A percentile compares a stretch with the other conserved stretches of the same genome.
Evolutionary conservation across 192 early-diverging fungal species (phyloP).

Genomic region (Podila minutissima): DNA sequence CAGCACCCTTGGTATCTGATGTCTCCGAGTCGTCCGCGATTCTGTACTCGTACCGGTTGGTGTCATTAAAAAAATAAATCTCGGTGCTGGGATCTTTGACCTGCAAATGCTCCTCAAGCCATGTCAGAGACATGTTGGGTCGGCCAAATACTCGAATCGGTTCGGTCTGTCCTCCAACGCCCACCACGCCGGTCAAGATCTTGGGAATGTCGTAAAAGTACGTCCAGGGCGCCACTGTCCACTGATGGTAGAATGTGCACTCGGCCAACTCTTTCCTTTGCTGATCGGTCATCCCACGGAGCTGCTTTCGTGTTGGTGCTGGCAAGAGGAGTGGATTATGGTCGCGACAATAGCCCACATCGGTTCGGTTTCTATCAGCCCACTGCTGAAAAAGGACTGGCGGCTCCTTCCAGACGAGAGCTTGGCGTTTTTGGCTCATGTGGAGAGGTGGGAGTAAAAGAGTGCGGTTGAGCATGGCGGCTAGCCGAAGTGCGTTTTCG

Average conservation of each 20-base stretch:
- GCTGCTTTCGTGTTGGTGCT: slow-evolving; percentile 10
- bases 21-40: slow-evolving; percentile 38
- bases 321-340: slow-evolving; percentile 15
- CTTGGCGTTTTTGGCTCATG: slow-evolving; percentile 45
- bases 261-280: slow-evolving; percentile 12
- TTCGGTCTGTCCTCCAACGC: slow-evolving; percentile 18
- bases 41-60: slow-evolving; percentile 22
- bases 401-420: slow-evolving; percentile 26
- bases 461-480: slow-evolving; percentile 60
- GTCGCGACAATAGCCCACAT: slow-evolving; percentile 28
- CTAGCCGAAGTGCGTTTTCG: slow-evolving; percentile 60
- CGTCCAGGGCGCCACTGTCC: slow-evolving; percentile 44
- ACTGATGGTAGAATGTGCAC: slow-evolving; percentile 35
- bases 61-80: slow-evolving; percentile 39
- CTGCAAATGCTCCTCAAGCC: slow-evolving; percentile 27
- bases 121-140: slow-evolving; percentile 31
- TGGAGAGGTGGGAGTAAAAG: slow-evolving; percentile 56
- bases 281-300: slow-evolving; percentile 9
- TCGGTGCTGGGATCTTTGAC: slow-evolving; percentile 28
- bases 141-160: slow-evolving; percentile 43
- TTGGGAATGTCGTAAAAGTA: slow-evolving; percentile 48
- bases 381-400: slow-evolving; percentile 18
- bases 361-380: slow-evolving; percentile 24
- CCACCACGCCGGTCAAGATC: slow-evolving; percentile 12
- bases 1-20: slow-evolving; percentile 12